Conservation (phyloP, 106 monocot species). For the Allium sativum region DNA sequence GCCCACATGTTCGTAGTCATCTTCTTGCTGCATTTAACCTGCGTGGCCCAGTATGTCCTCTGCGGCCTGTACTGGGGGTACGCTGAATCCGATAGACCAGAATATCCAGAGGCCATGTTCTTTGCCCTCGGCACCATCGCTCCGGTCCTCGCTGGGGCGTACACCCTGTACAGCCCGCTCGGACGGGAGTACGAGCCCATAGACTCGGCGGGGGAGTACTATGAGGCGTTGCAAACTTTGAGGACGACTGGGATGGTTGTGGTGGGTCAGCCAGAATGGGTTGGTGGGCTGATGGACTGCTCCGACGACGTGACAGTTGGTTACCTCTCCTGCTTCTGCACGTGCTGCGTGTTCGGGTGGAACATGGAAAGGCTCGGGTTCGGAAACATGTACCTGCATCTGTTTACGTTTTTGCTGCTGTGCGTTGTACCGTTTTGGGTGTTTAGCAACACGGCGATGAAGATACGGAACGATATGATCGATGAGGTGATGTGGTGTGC, state of each 20-base stretch:
- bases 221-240: neutral
- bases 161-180: constrained; percentile 35
- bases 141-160: constrained; percentile 26
- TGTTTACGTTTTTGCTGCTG: constrained; percentile 30
- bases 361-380: constrained; percentile 53
- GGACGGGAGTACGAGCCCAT: constrained; percentile 19
- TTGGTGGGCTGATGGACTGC: constrained; percentile 29
- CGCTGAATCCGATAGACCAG: constrained; percentile 15
- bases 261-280: constrained; percentile 26
- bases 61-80: constrained; percentile 45
- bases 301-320: constrained; percentile 21
- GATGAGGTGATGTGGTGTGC: constrained; percentile 15
- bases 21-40: constrained; percentile 43
- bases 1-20: constrained; percentile 54
- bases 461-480: constrained; percentile 19
- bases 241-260: neutral
- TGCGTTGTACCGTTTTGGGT: constrained; percentile 33
- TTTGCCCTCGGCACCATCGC: constrained; percentile 19
- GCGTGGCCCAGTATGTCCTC: constrained; percentile 45
- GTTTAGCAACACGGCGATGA: constrained; percentile 24
- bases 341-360: constrained; percentile 45
- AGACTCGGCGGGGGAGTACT: constrained; percentile 8
- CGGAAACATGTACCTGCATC: constrained; percentile 49
- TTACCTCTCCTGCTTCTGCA: constrained; percentile 38
- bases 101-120: constrained; percentile 15